phyloP scores from a whole-genome alignment of 345 rosid genomes.

The Nephelium lappaceum region DNA sequence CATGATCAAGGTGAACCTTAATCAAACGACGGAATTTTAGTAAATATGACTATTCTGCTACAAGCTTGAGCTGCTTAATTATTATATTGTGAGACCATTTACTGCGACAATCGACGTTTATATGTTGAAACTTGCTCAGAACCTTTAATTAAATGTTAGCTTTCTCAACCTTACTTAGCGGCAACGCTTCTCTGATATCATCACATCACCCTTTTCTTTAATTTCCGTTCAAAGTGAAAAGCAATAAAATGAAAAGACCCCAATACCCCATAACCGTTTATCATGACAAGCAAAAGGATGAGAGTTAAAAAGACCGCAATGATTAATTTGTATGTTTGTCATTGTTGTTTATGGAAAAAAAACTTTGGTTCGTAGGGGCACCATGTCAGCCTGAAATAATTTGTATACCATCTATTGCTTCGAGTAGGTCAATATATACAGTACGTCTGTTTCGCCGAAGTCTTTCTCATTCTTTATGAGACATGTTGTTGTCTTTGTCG shows the following conservation, averaged over 20 bases:
- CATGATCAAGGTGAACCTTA: not conserved
- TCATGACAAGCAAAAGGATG: not conserved
- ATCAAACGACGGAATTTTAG: not conserved
- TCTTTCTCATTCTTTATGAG: not conserved
- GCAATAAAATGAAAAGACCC: not conserved
- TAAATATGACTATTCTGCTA: no score
- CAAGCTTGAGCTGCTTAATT: no score
- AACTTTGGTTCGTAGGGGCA: no score
- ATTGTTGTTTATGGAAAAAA: not conserved
- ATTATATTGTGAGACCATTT: no score
- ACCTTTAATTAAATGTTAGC: not conserved
- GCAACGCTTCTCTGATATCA: slow-evolving; percentile 22
- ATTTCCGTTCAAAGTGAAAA: not conserved
- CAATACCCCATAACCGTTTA: not conserved
- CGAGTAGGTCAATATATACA: no score
- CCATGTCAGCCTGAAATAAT: no score
- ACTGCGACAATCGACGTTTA: no score
- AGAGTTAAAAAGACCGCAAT: not conserved
- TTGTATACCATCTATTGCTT: no score
- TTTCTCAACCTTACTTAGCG: slow-evolving; percentile 29
- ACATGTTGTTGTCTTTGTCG: no score
- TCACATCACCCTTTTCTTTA: slow-evolving; percentile 9
- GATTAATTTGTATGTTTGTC: not conserved
- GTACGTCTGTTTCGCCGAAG: no score
- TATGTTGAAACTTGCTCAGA: not conserved